Evolutionary conservation across 2,329 filamentous ascomycete genomes (phyloP).

Genomic region (Diaporthe sp.): DNA sequence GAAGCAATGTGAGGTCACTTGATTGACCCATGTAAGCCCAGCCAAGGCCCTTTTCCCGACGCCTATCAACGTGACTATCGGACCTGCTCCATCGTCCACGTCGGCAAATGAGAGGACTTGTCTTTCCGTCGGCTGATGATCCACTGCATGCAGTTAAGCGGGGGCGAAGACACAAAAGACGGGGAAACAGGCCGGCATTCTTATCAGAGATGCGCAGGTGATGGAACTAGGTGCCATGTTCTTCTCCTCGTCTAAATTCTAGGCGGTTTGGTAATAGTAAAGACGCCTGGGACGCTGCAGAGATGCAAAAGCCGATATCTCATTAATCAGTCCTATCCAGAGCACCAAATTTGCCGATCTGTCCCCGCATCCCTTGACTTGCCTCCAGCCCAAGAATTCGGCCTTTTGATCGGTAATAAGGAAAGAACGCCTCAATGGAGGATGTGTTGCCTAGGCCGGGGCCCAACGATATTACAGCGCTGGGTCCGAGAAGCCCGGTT

Average conservation of each 20-base stretch:
- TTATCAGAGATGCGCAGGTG: neutral
- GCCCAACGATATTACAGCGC: too few species aligned
- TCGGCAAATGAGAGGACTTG: neutral
- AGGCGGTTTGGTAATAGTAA: neutral
- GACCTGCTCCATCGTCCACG: neutral
- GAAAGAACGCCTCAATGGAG: neutral
- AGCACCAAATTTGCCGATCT: neutral
- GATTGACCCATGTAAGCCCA: neutral
- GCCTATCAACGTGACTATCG: neutral
- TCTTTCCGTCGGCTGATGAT: neutral
- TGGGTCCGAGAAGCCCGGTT: neutral
- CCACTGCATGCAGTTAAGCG: neutral
- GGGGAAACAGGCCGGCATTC: neutral
- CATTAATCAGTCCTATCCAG: neutral
- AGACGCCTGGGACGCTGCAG: neutral
- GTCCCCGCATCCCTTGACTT: neutral
- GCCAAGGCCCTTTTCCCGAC: neutral
- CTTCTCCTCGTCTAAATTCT: neutral
- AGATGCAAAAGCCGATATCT: neutral
- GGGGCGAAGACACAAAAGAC: neutral
- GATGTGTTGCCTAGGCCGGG: neutral
- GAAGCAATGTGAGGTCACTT: neutral
- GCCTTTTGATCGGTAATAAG: neutral
- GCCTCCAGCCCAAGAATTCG: neutral
- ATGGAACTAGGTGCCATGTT: neutral